A percentile compares a stretch with the other conserved stretches of the same genome.
These are phyloP conservation scores for Aspergillus eucalypticola DNA, from an alignment of 2,329 filamentous ascomycete genomes.

Conservation along the genomic window DNA sequence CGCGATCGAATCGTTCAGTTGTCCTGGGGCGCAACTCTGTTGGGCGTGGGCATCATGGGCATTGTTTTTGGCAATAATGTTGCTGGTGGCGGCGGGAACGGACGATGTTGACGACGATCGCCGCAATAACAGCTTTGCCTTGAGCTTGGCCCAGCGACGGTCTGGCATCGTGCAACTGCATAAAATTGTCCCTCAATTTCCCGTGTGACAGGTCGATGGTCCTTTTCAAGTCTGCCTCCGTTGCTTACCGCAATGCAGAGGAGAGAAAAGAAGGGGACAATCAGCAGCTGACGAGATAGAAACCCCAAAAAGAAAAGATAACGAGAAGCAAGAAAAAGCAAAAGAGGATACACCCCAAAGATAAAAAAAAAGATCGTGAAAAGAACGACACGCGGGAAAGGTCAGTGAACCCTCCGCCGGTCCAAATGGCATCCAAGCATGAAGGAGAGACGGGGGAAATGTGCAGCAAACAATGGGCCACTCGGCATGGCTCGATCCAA, in stretches of 20 bases:
- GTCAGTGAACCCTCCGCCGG: constrained; percentile 10
- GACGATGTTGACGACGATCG: constrained; percentile 37
- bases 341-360: background rate
- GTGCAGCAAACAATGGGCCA: background rate
- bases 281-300: background rate
- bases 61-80: constrained; percentile 1
- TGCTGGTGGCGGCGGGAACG: constrained; percentile 12
- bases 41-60: background rate
- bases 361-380: background rate
- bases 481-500: constrained; percentile 4
- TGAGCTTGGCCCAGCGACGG: constrained; percentile 37
- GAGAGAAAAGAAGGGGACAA: background rate
- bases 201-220: too few species aligned
- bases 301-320: background rate
- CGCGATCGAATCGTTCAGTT: background rate
- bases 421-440: constrained; percentile 14
- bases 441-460: constrained; percentile 3
- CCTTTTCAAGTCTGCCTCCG: background rate
- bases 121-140: constrained; percentile 34
- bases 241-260: background rate
- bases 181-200: background rate
- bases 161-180: constrained; percentile 31
- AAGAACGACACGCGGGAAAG: background rate
- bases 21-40: background rate
- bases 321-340: constrained; percentile 1